Evolutionary conservation across 2,329 filamentous ascomycete species (phyloP).

Genomic region (Penicillium decumbens): DNA sequence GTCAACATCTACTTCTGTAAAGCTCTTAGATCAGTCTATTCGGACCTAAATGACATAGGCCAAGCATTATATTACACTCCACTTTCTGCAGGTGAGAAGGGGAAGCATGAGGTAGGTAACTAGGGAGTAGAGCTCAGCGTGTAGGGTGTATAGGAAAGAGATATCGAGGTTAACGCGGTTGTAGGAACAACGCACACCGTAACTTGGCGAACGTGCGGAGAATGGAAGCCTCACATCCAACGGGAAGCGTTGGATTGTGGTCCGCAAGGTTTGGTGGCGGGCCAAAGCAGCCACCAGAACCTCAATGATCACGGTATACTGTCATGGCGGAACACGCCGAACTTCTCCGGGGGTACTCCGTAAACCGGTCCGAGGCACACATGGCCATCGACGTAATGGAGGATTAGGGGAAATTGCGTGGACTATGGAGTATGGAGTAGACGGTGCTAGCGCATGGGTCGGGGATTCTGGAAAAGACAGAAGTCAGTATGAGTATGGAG

Average conservation of each 20-base stretch:
- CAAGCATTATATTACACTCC: constrained; percentile 20
- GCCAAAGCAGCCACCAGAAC: neutral
- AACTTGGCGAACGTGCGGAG: constrained; percentile 7
- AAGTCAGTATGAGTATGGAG: neutral
- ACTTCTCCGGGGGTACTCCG: constrained; percentile 3
- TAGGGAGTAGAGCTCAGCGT: neutral
- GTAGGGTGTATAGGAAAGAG: neutral
- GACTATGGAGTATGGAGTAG: neutral
- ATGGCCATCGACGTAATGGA: neutral
- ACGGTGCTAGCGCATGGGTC: neutral
- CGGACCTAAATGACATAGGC: constrained; percentile 22
- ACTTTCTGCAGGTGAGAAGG: constrained; percentile 22
- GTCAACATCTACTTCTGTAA: neutral
- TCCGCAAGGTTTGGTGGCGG: constrained; percentile 14
- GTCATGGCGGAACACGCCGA: constrained; percentile 3
- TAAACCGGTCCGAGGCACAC: neutral
- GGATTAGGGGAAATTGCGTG: neutral
- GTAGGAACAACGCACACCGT: constrained; percentile 20
- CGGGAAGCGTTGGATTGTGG: neutral
- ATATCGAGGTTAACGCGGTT: neutral
- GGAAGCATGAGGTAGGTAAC: constrained; percentile 19
- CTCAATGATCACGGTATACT: neutral
- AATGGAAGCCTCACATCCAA: neutral
- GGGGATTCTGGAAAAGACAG: neutral
- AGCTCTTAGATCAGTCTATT: neutral